Conservation (phyloP, 2,329 filamentous ascomycete genomes). For the Alternaria dauci region DNA sequence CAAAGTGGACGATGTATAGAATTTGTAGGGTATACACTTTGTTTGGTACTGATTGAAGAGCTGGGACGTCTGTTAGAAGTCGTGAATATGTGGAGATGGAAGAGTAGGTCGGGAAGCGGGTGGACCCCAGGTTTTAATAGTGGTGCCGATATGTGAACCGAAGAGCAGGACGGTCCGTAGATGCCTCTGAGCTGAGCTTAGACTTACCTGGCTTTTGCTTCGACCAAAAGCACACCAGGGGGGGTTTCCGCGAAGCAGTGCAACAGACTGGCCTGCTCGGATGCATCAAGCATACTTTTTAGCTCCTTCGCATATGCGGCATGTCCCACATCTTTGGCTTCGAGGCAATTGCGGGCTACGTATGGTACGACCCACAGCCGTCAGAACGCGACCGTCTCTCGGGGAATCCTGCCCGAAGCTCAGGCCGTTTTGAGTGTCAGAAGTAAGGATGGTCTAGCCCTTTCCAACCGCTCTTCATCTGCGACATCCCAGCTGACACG, state of each 20-base stretch:
- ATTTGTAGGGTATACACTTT: neutral
- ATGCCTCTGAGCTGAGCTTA: slow-evolving; percentile 34
- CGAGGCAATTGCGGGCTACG: slow-evolving; percentile 26
- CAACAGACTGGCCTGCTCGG: slow-evolving; percentile 41
- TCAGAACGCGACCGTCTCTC: slow-evolving; percentile 35
- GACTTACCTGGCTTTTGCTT: slow-evolving; percentile 29
- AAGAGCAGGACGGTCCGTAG: slow-evolving; percentile 39
- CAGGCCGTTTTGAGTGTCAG: slow-evolving; percentile 37
- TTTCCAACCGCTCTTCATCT: slow-evolving; percentile 29
- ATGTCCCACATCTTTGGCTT: slow-evolving; percentile 37
- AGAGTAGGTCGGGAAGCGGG: slow-evolving; percentile 17
- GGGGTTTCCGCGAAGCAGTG: slow-evolving; percentile 35
- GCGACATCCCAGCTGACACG: slow-evolving; percentile 42
- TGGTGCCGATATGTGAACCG: slow-evolving; percentile 20
- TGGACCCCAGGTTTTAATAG: slow-evolving; percentile 33
- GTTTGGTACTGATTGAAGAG: neutral
- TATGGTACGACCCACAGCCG: slow-evolving; percentile 31
- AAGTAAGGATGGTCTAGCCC: slow-evolving; percentile 37
- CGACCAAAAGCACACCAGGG: slow-evolving; percentile 29
- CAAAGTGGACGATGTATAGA: neutral
- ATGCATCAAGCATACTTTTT: slow-evolving; percentile 33
- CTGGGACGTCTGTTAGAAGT: neutral
- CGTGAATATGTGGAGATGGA: slow-evolving; percentile 5
- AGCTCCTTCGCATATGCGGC: slow-evolving; percentile 42
- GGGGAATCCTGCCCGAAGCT: slow-evolving; percentile 43